Evolutionary conservation across 352 stramenopile genomes (phyloP).

Genomic region (Phytophthora crassamura): DNA sequence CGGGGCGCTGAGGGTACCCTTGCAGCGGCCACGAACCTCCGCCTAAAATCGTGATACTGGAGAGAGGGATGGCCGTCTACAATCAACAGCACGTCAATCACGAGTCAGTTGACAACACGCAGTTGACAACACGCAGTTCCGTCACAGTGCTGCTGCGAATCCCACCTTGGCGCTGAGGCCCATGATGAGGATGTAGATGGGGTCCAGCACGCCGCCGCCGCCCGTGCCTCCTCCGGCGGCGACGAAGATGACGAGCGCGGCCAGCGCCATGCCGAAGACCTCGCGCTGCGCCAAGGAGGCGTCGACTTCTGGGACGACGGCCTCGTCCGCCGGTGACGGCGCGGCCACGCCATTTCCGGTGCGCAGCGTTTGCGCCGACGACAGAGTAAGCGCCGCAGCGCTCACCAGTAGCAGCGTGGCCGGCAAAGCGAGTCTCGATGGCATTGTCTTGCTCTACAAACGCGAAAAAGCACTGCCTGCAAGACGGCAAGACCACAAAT

Average conservation of each 20-base stretch:
- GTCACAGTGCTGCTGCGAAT: background rate
- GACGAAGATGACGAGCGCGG: slow-evolving; percentile 82
- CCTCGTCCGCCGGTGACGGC: slow-evolving; percentile 10
- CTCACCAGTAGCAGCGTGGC: slow-evolving; percentile 1
- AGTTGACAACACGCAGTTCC: background rate
- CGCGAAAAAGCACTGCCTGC: background rate
- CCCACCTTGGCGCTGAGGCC: slow-evolving; percentile 86
- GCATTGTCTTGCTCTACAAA: background rate
- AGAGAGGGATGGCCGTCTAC: slow-evolving; percentile 93
- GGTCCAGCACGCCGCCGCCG: slow-evolving; percentile 94
- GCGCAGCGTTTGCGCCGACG: slow-evolving; percentile 23
- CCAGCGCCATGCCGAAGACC: slow-evolving; percentile 55
- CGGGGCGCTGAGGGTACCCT: background rate
- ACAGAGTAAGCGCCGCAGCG: background rate
- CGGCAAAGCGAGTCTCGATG: background rate
- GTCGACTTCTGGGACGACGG: slow-evolving; percentile 20
- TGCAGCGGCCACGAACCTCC: slow-evolving; percentile 40
- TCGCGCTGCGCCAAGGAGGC: slow-evolving; percentile 46
- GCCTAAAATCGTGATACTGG: slow-evolving; percentile 96
- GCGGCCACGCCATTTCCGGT: background rate
- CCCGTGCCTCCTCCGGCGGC: slow-evolving; percentile 90
- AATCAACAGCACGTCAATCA: background rate
- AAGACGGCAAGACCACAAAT: slow-evolving; percentile 19
- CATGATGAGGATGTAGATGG: slow-evolving; percentile 97
- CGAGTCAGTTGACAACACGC: slow-evolving; percentile 2